Evolutionary conservation across 148 eudicot genomes (phyloP), one percentile per base, ranked within the genome.

Genomic region (Beta vulgaris): DNA sequence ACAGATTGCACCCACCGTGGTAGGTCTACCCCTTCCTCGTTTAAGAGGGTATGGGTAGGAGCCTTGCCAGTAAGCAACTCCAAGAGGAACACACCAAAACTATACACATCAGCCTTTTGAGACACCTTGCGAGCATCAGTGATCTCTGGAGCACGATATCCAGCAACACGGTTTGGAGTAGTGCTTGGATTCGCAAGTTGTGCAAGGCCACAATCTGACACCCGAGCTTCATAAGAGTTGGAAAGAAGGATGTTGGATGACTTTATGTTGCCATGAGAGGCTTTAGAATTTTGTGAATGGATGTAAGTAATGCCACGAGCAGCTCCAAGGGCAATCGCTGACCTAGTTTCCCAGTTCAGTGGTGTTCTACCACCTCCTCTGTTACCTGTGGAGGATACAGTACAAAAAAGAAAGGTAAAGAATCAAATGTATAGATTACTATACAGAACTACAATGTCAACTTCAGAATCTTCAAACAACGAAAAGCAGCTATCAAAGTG

Each of bases 1-100:
- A 94, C 96, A 6, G 98, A 91, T 74, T 94, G 97, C 37, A 94
- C 98, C 98, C 98, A 94, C 62, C 98, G 73, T 2, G 98, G 98
- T 57, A 94, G 88, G 67, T 94, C 98, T 18, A 94, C 93, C 6
- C 98, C 98, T 57, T 94, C 97, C 68, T 94, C 98, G 58, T 89
- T 89, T 58, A 83, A 69, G 53, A 84, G 49, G 19, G 92, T 58
- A 11, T 91, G 91, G 1, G 89, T 85, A 25, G 98, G 98, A n/a
- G 97, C 90, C 79, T 92, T 91, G 7, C 92, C 97, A 0, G 98
- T 94, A 2, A 94, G 86, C 75, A 94, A 75, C 69, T 94, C 98
- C 64, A 94, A 71, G 58, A 94, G 80, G 84, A 94, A 77, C 1
- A 94, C 90, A 6, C 98, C 98, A 21, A 94, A 94, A 72, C 98